Evolutionary conservation across 371 early-diverging fungal genomes (phyloP), one percentile per base, ranked within the genome.

Genomic region (Mucor sp.): DNA sequence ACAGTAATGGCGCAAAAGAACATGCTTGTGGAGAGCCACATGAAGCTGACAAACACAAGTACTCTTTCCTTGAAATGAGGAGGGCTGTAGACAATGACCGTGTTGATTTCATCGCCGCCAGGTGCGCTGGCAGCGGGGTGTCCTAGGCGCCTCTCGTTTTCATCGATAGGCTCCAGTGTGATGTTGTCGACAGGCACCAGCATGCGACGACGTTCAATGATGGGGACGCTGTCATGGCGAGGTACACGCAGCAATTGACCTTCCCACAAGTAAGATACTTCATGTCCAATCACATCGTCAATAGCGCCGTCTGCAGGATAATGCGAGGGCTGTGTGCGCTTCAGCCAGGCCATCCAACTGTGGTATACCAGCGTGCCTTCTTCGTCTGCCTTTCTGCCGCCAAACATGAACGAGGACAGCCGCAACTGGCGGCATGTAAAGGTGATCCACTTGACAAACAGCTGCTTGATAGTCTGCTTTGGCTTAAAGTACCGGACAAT

Each of bases 361-460:
- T 70, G 66, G 58, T 70, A 67, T 0, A 67, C 53, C 25, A 70
- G 21, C 3, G 57, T 32, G 3, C 76, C 73, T 48, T 76, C 73
- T 65, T 95, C 95, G 21, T 86, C 90, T 0, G 79, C 67, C 32
- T 74, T 75, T 37, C 89, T 81, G 32, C 76, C 84, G 11, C 94
- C 94, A 72, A 95, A 88, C 79, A 97, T 78, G 68, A 93, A 95
- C n/a, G 91, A 87, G 3, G 92, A 83, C 30, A 97, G 70, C 1
- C 95, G 87, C 30, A 94, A 75, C 14, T 65, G 60, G 6, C 79
- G 77, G 12, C 93, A 87, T 0, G 86, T 77, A 33, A 78, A 62
- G 14, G 75, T 72, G 86, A 91, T 93, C 89, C 92, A 92, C 25
- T 60, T 58, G 5, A 72, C 68, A 47, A 92, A 81, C 15, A 81